Conservation (phyloP, 179 eudicot genomes). For the Camellia oleifera region DNA sequence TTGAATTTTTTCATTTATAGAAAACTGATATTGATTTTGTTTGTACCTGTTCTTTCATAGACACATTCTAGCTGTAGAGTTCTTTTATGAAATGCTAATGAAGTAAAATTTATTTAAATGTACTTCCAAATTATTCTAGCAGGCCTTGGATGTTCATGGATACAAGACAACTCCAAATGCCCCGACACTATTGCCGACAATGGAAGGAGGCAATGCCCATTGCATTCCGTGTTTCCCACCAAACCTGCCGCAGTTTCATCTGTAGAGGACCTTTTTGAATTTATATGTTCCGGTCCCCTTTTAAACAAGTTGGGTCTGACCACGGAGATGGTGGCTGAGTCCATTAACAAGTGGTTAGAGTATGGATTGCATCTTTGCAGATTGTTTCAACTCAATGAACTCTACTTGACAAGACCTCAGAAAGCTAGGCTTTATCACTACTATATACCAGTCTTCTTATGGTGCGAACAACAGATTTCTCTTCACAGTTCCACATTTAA, state of each 20-base stretch:
- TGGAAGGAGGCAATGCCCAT: constrained; percentile 41
- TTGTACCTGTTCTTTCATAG: neutral
- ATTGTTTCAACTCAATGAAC: constrained; percentile 76
- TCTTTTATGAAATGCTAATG: neutral
- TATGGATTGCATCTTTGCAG: constrained; percentile 69
- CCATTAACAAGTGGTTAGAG: constrained; percentile 79
- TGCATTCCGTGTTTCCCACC: constrained; percentile 45
- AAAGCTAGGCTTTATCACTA: constrained; percentile 89
- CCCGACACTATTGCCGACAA: constrained; percentile 25
- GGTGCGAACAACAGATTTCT: constrained; percentile 88
- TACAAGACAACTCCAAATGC: constrained; percentile 40
- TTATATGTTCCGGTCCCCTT: constrained; percentile 89
- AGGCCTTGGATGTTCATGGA: constrained; percentile 53
- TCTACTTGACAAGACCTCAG: constrained; percentile 66
- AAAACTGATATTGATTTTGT: too few species aligned
- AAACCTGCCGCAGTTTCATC: constrained; percentile 59
- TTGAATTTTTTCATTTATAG: too few species aligned
- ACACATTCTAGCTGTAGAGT: neutral
- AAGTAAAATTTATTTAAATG: neutral
- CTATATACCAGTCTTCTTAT: constrained; percentile 85
- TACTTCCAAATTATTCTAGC: constrained; percentile 12
- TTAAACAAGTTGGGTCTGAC: constrained; percentile 62
- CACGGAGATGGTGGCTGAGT: constrained; percentile 60
- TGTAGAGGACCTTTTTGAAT: constrained; percentile 68
- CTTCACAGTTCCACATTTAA: constrained; percentile 57